phyloP scores from a whole-genome alignment of 2,329 filamentous ascomycete genomes.

The Cercospora janseana region DNA sequence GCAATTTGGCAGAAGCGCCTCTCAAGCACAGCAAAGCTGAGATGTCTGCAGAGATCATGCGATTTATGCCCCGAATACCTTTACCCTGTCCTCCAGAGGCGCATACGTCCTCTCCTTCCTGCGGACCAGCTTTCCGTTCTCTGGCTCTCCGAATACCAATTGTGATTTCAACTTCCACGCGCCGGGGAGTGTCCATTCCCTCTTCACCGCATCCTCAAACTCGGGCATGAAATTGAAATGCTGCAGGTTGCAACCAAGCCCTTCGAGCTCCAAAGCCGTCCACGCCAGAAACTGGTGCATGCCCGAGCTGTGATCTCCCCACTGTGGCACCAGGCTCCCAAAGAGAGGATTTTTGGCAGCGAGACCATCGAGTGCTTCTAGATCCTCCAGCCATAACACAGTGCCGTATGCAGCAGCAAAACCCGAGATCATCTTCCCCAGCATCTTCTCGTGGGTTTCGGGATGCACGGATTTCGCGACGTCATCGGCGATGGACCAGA shows the following conservation, averaged over 20 bases:
- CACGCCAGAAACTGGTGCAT: conserved; percentile 31
- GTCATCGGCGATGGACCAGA: conserved; percentile 68
- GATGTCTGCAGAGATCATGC: too few species aligned
- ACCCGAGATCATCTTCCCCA: conserved; percentile 47
- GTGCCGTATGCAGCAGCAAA: conserved; percentile 75
- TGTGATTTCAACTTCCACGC: conserved; percentile 76
- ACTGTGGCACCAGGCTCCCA: conserved; percentile 20
- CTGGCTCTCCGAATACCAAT: conserved; percentile 64
- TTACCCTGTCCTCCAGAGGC: conserved; percentile 34
- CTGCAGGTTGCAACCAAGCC: conserved; percentile 35
- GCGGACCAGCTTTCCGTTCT: conserved; percentile 21
- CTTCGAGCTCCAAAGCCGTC: conserved; percentile 35
- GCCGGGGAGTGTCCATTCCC: conserved; percentile 63
- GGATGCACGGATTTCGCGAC: conserved; percentile 66
- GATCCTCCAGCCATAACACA: conserved; percentile 42
- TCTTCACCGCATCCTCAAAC: conserved; percentile 24
- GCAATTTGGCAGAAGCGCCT: not conserved
- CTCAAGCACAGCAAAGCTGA: too few species aligned
- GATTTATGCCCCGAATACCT: conserved; percentile 32
- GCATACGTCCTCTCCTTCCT: conserved; percentile 34
- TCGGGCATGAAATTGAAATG: conserved; percentile 34
- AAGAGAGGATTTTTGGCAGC: conserved; percentile 23
- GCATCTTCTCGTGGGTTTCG: conserved; percentile 59
- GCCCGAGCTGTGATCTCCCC: conserved; percentile 51
- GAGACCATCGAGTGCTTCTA: conserved; percentile 15